Base-by-base conservation (phyloP, 1,139 yeast species). In the Diutina rugosa region DNA sequence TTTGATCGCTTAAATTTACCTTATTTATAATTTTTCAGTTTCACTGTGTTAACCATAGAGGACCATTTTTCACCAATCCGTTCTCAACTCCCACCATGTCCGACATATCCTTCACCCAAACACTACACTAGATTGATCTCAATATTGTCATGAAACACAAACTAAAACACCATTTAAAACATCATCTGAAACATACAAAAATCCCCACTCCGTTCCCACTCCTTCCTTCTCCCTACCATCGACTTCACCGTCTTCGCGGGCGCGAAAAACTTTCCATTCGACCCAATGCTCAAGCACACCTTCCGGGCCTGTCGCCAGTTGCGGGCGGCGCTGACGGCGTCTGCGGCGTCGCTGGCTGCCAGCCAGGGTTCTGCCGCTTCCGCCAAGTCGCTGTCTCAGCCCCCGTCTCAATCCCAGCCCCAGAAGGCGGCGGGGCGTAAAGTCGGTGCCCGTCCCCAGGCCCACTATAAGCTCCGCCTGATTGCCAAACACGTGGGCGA, bases 401-500 rank as follows among this genome's bases (percentile, higher is more conserved):
- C 56, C 30, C 26, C 10, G 10, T 30, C 16, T 6, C 29, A 30
- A 28, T 41, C 12, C 9, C 41, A 9, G 41, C 18, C 46, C 16
- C 16, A n/a, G 30, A 8, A n/a, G 10, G 30, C 30, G 5, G 29
- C 35, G 38, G 35, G 35, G 7, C 38, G 30, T 29, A n/a, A 28
- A 35, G 41, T 35, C 6, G 41, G 41, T n/a, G 10, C 6, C 18
- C 12, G 44, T 2, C n/a, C n/a, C 30, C 58, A 56, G 12, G 48
- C 48, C 30, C 65, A 67, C 63, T 58, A 63, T 41, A 75, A 74
- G 59, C 65, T 76, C 53, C 63, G 66, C 30, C 78, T 74, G 58
- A 72, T 76, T 47, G 61, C 71, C 18, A 60, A 62, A 16, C 79
- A 75, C 59, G 65, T 76, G 55, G 58, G 60, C 16, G 59, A 62